Percentiles rank a stretch among this genome's conserved stretches.
These are phyloP conservation scores for Rhexocercosporidium sp. DNA, from an alignment of 2,329 filamentous ascomycete genomes.

Conservation along the genomic window DNA sequence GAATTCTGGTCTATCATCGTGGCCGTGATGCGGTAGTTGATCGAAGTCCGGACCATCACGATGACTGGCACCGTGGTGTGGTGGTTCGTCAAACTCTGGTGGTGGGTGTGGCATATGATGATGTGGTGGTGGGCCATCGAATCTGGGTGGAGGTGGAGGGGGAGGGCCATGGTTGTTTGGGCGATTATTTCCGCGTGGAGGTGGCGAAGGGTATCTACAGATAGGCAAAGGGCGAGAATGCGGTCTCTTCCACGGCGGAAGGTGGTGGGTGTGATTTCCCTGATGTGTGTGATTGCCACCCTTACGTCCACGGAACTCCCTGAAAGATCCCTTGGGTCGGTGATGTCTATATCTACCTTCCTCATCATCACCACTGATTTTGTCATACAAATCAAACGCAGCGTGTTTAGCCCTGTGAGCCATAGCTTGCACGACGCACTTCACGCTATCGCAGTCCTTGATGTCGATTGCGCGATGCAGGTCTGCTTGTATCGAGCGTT, in stretches of 20 bases:
- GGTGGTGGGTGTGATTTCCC: conserved; percentile 36
- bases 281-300: conserved; percentile 29
- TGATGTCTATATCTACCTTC: conserved; percentile 8
- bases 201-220: conserved; percentile 36
- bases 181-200: conserved; percentile 23
- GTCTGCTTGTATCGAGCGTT: conserved; percentile 44
- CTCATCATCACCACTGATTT: conserved; percentile 30
- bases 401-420: conserved; percentile 47
- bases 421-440: conserved; percentile 50
- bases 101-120: conserved; percentile 18
- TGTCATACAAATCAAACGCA: conserved; percentile 43
- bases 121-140: conserved; percentile 15
- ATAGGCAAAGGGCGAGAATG: conserved; percentile 40
- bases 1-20: background rate
- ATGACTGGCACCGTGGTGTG: background rate
- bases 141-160: conserved; percentile 15
- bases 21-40: conserved; percentile 2
- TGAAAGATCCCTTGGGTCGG: conserved; percentile 16
- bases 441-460: conserved; percentile 48
- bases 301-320: conserved; percentile 12
- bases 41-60: conserved; percentile 14
- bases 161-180: conserved; percentile 16
- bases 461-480: conserved; percentile 43
- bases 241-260: conserved; percentile 35
- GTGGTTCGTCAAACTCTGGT: conserved; percentile 18